A percentile compares a stretch with the other conserved stretches of the same genome.
phyloP scores from a whole-genome alignment of 2,329 filamentous ascomycete genomes.

The Chrysoporthe deuterocubensis region DNA sequence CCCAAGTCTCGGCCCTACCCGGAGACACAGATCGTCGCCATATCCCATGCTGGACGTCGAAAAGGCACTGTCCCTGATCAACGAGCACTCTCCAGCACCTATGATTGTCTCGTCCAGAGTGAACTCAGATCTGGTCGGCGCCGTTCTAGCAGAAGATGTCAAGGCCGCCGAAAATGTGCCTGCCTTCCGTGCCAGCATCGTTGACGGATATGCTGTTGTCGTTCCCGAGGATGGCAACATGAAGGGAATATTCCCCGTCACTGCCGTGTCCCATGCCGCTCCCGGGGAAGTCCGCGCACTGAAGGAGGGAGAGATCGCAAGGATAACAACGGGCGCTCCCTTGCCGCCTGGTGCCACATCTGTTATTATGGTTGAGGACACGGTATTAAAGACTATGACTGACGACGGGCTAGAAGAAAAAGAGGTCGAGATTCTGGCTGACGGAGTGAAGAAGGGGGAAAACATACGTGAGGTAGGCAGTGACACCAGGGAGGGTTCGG shows the following conservation, averaged over 20 bases:
- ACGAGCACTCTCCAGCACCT: slow-evolving; percentile 71
- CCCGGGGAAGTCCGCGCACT: slow-evolving; percentile 69
- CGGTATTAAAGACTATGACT: slow-evolving; percentile 73
- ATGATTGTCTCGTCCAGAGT: slow-evolving; percentile 63
- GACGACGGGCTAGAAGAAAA: slow-evolving; percentile 84
- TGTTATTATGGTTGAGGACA: slow-evolving; percentile 98
- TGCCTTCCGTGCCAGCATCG: slow-evolving; percentile 92
- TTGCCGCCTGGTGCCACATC: slow-evolving; percentile 86
- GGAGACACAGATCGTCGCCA: slow-evolving; percentile 81
- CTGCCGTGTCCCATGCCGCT: slow-evolving; percentile 83
- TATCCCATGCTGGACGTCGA: slow-evolving; percentile 90
- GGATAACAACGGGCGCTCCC: slow-evolving; percentile 94
- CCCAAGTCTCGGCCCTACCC: slow-evolving; percentile 62
- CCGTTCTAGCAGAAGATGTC: slow-evolving; percentile 82
- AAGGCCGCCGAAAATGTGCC: slow-evolving; percentile 82
- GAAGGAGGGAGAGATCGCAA: slow-evolving; percentile 75
- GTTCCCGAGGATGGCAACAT: slow-evolving; percentile 65
- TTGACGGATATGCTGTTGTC: slow-evolving; percentile 92
- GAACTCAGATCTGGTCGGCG: slow-evolving; percentile 69
- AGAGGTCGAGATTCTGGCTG: slow-evolving; percentile 83
- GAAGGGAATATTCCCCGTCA: slow-evolving; percentile 84
- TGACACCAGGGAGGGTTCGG: slow-evolving; percentile 72
- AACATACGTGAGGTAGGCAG: slow-evolving; percentile 92
- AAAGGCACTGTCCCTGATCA: slow-evolving; percentile 75
- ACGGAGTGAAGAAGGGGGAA: slow-evolving; percentile 74